Evolutionary conservation across 1,139 yeast species (phyloP), one percentile per base, ranked within the genome.

Genomic region (Suhomyces panamericanus): DNA sequence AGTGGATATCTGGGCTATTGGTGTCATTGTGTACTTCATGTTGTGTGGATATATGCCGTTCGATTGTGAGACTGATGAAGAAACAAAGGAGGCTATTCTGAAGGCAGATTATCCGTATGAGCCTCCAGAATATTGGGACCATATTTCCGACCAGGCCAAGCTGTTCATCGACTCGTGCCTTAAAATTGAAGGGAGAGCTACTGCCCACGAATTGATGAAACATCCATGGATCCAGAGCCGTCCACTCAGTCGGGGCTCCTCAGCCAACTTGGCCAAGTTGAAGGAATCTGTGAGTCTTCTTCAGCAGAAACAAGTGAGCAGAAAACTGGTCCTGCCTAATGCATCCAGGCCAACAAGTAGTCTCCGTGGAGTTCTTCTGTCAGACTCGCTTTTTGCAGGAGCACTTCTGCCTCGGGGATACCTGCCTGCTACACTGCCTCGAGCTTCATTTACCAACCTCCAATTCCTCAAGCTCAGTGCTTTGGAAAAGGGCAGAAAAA

Each of bases 1-100:
- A n/a, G n/a, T 84, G 0, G 95, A 86, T 59, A 72, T 85, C 30
- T 86, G 95, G 95, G 86, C 93, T 0, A 68, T 85, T 22, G 93
- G 93, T 1, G 91, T 85, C 6, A 69, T 84, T 33, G 76, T 85
- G 1, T 86, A 85, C 59, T 85, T 85, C 55, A 75, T 85, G 77
- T 72, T 84, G 11, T 77, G 86, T 52, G 93, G 93, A 1, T 85
- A 85, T 57, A 81, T 86, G 64, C 95, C 95, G 0, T 86, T 86
- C 62, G 93, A 86, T 55, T 79, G 91, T 51, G 93, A 85, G 47
- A 77, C 82, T 6, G 85, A 83, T 39, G 78, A 77, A 0, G 91
- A 85, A 56, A 87, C 89, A 16, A 73, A 76, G 57, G 75, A 79
- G 42, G 87, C 89, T 17, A 85, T 86, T 27, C 49, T 59, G 17